Evolutionary conservation across 2,329 filamentous ascomycete species (phyloP).

Genomic region (Aspergillus sp.): DNA sequence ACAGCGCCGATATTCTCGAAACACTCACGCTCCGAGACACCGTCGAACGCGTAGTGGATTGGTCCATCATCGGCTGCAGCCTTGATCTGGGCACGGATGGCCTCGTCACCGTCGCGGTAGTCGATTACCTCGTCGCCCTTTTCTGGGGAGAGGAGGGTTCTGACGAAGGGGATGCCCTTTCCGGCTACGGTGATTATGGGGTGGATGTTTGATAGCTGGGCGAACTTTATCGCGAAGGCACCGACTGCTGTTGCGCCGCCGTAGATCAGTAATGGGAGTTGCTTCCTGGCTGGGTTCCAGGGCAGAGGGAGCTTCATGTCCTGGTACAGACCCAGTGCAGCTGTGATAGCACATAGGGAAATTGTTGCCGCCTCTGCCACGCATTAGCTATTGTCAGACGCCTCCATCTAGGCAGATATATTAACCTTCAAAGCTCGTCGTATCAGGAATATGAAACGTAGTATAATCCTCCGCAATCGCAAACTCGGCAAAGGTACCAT

Average conservation of each 20-base stretch:
- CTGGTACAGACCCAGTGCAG: constrained; percentile 52
- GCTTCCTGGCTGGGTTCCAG: constrained; percentile 42
- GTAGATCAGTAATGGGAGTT: constrained; percentile 47
- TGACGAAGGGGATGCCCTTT: constrained; percentile 50
- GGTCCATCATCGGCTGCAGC: constrained; percentile 34
- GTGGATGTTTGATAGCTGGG: constrained; percentile 55
- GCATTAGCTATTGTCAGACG: neutral
- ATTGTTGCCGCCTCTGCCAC: constrained; percentile 54
- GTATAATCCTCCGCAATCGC: constrained; percentile 53
- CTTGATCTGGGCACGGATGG: constrained; percentile 48
- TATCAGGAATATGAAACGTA: constrained; percentile 54
- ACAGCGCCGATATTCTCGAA: constrained; percentile 49
- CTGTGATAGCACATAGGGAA: constrained; percentile 56
- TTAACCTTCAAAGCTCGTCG: constrained; percentile 52
- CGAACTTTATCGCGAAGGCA: constrained; percentile 59
- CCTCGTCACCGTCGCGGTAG: constrained; percentile 58
- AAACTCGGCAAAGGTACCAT: constrained; percentile 58
- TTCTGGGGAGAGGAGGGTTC: constrained; percentile 50
- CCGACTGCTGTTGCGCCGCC: constrained; percentile 56
- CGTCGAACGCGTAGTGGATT: constrained; percentile 55
- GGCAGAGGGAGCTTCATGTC: constrained; percentile 50
- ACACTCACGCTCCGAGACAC: constrained; percentile 55
- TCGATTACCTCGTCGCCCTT: constrained; percentile 61
- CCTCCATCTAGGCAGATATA: neutral
- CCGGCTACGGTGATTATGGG: constrained; percentile 62